These are phyloP conservation scores for Aechmea fasciata DNA, from an alignment of 176 grass and related monocot genomes.

Conservation along the genomic window DNA sequence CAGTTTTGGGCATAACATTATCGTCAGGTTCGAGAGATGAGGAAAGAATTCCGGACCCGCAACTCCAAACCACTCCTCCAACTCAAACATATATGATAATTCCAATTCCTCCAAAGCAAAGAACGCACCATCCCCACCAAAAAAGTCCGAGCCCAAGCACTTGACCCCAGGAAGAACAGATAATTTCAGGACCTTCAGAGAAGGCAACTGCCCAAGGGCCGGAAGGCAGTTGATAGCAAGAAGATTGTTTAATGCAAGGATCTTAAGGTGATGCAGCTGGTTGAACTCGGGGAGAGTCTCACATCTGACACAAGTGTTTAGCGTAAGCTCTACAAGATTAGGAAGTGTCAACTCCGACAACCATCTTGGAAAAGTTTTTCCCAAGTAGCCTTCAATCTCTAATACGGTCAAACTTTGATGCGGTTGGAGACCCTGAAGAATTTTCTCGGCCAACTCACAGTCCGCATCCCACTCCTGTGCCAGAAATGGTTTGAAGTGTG, in stretches of 20 bases:
- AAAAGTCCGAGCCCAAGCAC: neutral
- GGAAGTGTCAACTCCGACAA: neutral
- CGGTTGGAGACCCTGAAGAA: neutral
- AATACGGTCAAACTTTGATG: neutral
- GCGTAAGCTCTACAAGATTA: neutral
- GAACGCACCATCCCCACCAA: neutral
- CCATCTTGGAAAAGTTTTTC: neutral
- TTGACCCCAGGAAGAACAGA: neutral
- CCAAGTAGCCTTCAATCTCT: neutral
- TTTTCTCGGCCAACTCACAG: neutral
- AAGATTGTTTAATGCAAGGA: neutral
- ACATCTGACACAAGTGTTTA: neutral
- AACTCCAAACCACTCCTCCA: neutral
- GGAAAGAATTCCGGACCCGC: slow-evolving; percentile 2
- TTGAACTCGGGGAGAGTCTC: neutral
- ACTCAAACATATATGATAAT: neutral
- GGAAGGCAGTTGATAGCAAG: neutral
- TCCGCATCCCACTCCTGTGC: neutral
- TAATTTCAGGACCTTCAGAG: neutral
- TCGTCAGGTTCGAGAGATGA: neutral
- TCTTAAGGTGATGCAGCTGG: neutral
- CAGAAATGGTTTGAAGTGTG: neutral
- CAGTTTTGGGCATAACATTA: neutral
- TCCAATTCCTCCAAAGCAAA: neutral
- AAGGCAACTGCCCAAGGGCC: neutral